These are phyloP conservation scores for Porphyrellus cyaneotinctus DNA, from an alignment of 768 basidiomycete species.

Conservation along the genomic window DNA sequence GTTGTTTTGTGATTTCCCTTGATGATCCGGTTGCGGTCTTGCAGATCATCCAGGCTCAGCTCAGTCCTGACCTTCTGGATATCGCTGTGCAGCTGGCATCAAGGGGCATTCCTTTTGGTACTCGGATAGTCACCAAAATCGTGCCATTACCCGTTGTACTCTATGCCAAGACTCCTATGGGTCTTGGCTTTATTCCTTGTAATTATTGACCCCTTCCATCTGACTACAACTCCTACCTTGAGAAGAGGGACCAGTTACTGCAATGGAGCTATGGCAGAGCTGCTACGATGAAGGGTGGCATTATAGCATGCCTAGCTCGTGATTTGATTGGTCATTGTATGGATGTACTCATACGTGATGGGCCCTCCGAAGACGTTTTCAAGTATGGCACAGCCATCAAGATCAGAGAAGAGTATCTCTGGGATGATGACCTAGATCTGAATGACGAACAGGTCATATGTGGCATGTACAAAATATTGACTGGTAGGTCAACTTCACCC, in stretches of 20 bases:
- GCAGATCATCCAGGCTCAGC: neutral
- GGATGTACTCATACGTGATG: neutral
- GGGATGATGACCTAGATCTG: slow-evolving; percentile 1
- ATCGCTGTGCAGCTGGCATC: neutral
- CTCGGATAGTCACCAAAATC: neutral
- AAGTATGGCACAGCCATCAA: neutral
- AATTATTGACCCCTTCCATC: neutral
- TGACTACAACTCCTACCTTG: neutral
- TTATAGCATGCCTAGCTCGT: neutral
- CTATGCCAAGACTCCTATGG: neutral
- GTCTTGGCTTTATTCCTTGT: neutral
- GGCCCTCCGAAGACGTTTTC: neutral
- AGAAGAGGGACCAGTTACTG: neutral
- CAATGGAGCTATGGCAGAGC: neutral
- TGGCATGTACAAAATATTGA: neutral
- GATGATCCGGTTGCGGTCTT: neutral
- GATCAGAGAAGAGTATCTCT: neutral
- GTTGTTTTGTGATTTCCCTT: neutral
- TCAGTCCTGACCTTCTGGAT: too few relatives aligned
- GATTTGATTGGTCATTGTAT: neutral
- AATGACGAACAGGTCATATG: slow-evolving; percentile 4
- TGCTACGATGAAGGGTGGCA: slow-evolving; percentile 2
- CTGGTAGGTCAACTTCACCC: neutral
- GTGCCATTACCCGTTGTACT: neutral
- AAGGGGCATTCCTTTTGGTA: neutral